Conservation (phyloP, 2,329 filamentous ascomycete species). For the Fusarium hainanense region DNA sequence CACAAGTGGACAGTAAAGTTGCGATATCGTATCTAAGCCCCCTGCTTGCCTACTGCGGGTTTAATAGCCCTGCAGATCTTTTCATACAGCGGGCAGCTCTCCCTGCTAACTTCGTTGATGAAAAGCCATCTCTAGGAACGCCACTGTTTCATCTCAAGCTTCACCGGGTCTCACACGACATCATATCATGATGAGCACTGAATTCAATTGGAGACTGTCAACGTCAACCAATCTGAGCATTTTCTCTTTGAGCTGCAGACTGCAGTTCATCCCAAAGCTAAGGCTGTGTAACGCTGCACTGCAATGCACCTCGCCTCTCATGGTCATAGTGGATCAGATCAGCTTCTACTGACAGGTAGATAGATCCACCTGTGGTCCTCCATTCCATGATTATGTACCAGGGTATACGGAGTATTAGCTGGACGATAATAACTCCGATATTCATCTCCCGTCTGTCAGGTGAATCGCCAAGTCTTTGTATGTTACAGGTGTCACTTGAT, state of each 20-base stretch:
- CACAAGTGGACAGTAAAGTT: neutral
- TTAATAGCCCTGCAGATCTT: neutral
- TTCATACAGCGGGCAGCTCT: neutral
- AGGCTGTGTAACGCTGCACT: slow-evolving; percentile 18
- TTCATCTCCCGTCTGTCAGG: neutral
- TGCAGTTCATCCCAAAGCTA: neutral
- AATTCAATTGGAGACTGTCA: neutral
- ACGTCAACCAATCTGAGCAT: neutral
- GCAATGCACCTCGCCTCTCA: slow-evolving; percentile 26
- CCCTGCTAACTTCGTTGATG: slow-evolving; percentile 3
- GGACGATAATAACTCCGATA: neutral
- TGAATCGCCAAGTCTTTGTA: neutral
- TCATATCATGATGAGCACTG: neutral
- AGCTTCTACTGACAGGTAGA: slow-evolving; percentile 21
- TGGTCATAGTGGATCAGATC: slow-evolving; percentile 8
- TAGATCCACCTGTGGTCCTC: neutral
- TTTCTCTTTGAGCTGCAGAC: neutral
- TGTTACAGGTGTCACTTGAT: neutral
- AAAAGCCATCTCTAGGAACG: slow-evolving; percentile 10
- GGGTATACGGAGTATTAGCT: neutral
- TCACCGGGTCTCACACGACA: neutral
- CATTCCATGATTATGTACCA: neutral
- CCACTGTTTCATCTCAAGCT: slow-evolving; percentile 13
- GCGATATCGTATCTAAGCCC: neutral
- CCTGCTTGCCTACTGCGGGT: neutral